Evolutionary conservation across 108 stramenopile genomes (phyloP).

Genomic region (Chaetoceros tenuissimus): DNA sequence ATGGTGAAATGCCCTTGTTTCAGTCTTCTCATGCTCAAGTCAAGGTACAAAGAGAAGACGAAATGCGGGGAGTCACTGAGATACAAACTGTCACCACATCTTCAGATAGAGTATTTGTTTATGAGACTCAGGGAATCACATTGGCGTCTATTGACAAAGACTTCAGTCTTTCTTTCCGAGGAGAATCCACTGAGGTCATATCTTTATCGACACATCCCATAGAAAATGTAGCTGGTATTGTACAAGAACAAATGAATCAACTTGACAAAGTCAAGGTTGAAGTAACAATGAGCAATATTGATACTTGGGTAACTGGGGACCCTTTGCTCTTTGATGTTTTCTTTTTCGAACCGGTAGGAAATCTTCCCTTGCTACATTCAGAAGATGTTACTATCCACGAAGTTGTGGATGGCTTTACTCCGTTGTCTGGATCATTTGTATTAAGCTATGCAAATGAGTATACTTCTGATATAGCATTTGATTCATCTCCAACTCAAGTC

Average conservation of each 20-base stretch:
- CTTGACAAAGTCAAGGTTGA: conserved; percentile 16
- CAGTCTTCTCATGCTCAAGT: conserved; percentile 18
- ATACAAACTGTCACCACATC: conserved; percentile 63
- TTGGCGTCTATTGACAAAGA: conserved; percentile 5
- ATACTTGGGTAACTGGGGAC: conserved; percentile 2
- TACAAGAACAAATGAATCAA: conserved; percentile 17
- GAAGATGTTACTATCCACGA: conserved; percentile 19
- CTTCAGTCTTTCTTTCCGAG: conserved; percentile 6
- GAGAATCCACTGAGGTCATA: not conserved
- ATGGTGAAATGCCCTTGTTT: conserved; percentile 42
- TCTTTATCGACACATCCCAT: not conserved
- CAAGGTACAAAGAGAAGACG: conserved; percentile 18
- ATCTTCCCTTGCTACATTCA: conserved; percentile 34
- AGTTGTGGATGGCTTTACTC: conserved; percentile 37
- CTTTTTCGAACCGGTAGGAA: conserved; percentile 59
- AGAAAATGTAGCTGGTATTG: not conserved
- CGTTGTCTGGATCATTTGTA: conserved; percentile 57
- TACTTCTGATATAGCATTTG: conserved; percentile 48
- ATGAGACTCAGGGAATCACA: conserved; percentile 45
- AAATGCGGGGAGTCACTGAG: conserved; percentile 55
- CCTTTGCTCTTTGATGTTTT: conserved; percentile 32
- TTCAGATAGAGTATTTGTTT: conserved; percentile 42
- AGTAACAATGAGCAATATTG: conserved; percentile 9
- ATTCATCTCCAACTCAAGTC: conserved; percentile 48
- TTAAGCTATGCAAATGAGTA: conserved; percentile 51